These are phyloP conservation scores for Cercospora berteroae DNA, from an alignment of 2,329 filamentous ascomycete species.

Conservation along the genomic window DNA sequence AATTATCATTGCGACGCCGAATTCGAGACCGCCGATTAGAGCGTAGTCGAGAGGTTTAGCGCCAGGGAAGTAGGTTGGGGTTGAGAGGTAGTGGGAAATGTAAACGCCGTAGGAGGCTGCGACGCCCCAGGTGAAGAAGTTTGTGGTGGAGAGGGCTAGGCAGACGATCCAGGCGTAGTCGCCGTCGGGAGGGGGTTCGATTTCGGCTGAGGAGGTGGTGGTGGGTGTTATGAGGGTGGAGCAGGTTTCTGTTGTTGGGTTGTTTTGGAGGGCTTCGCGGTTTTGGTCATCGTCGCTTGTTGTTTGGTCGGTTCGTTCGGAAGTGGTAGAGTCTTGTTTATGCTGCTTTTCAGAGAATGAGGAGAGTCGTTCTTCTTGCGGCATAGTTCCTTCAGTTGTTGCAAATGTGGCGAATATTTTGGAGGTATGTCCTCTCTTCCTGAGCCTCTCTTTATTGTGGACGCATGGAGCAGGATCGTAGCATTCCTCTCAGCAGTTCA, in stretches of 20 bases:
- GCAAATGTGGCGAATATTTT: neutral
- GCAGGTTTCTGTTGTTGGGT: neutral
- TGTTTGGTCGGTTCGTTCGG: neutral
- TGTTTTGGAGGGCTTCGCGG: neutral
- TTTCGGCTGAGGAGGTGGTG: too few species aligned
- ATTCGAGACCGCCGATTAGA: conserved; percentile 43
- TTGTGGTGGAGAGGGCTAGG: conserved; percentile 31
- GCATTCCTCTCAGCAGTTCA: too few species aligned
- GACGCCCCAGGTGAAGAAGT: conserved; percentile 38
- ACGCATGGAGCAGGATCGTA: too few species aligned
- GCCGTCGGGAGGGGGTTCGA: conserved; percentile 33
- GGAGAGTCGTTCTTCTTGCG: neutral
- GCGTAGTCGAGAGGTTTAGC: conserved; percentile 42
- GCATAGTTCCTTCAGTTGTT: neutral
- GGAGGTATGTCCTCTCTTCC: neutral
- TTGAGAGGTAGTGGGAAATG: conserved; percentile 44
- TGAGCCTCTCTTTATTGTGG: neutral
- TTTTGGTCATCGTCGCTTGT: neutral
- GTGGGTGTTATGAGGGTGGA: neutral
- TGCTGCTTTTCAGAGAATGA: neutral
- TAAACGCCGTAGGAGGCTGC: conserved; percentile 44
- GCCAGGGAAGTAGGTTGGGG: conserved; percentile 33
- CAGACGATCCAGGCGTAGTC: conserved; percentile 42
- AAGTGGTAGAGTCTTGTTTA: neutral
- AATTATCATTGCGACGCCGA: conserved; percentile 39